Percentiles rank a stretch among this genome's conserved stretches.
phyloP scores from a whole-genome alignment of 441 rosid genomes.

The Gossypium lobatum region DNA sequence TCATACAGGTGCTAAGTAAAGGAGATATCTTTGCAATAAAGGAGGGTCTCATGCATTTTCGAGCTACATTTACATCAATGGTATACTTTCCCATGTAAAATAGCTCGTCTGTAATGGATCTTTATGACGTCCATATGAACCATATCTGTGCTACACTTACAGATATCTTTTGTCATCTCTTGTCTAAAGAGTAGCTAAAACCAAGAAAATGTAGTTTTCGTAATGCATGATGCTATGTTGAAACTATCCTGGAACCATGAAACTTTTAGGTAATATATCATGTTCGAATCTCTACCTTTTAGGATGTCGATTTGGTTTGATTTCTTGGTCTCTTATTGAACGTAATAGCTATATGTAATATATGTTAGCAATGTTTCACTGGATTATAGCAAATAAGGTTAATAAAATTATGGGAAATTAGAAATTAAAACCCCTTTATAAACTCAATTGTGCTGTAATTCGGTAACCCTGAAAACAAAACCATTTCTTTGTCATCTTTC shows the following conservation, averaged over 20 bases:
- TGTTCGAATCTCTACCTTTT: background rate
- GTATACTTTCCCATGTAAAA: conserved; percentile 10
- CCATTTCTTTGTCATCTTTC: too few relatives aligned
- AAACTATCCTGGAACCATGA: background rate
- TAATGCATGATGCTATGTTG: background rate
- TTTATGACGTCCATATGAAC: background rate
- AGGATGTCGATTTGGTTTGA: background rate
- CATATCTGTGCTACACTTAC: background rate
- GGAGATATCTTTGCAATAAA: conserved; percentile 38
- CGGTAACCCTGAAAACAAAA: too few relatives aligned
- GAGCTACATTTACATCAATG: conserved; percentile 14
- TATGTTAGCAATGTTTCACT: too few relatives aligned
- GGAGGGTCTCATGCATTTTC: conserved; percentile 31
- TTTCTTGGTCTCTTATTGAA: background rate
- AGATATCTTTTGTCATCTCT: background rate
- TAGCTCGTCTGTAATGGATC: conserved; percentile 2
- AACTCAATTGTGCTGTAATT: too few relatives aligned
- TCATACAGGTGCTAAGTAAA: conserved; percentile 70
- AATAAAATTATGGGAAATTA: too few relatives aligned
- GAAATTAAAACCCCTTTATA: too few relatives aligned
- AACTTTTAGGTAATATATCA: background rate
- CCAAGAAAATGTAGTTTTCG: background rate
- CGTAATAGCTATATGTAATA: background rate
- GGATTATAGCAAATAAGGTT: too few relatives aligned
- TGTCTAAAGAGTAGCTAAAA: background rate